Evolutionary conservation across 2,329 filamentous ascomycete genomes (phyloP), one percentile per base, ranked within the genome.

Genomic region (Meredithiella fracta): DNA sequence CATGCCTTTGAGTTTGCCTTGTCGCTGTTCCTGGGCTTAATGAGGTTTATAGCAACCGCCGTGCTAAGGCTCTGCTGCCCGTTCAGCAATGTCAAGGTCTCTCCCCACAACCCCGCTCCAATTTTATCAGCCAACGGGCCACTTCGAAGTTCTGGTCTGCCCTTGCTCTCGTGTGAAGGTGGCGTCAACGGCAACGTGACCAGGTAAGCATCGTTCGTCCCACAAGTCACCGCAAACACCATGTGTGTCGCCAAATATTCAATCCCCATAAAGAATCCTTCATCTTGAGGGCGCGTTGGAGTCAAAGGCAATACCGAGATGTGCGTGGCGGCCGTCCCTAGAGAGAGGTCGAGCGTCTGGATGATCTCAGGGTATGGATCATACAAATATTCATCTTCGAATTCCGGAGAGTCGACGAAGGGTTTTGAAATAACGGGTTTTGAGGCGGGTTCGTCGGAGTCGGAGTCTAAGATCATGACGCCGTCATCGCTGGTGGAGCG

Each of bases 391-490:
- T 67, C 67, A 8, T 78, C 76, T 59, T 80, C 77, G 58, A 83
- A 83, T 58, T 78, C 71, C 6, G 78, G 75, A 56, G 73, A 74
- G 62, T 82, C 77, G 55, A 74, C 71, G 57, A 68, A 71, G 22
- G 58, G 56, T n/a, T 65, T 64, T 9, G 62, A 60, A 37, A 62
- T 51, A 47, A 59, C 60, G 51, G 44, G 51, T 61, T 52, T 60
- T 22, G 65, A 53, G 9, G 64, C 58, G 22, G 67, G 60, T 53
- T 70, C 67, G 6, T 80, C 77, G 29, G 38, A 38, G 61, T 83
- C 79, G 1, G 77, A 82, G 62, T 83, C 79, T 55, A 83, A 73
- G 15, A 81, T 71, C 74, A 83, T 81, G 26, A 82, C 71, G 50
- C 31, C 50, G 17, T 74, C 72, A 2, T 65, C 63, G 11, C 78